Evolutionary conservation across 768 basidiomycete species (phyloP).

Genomic region (Flagelloscypha sp.): DNA sequence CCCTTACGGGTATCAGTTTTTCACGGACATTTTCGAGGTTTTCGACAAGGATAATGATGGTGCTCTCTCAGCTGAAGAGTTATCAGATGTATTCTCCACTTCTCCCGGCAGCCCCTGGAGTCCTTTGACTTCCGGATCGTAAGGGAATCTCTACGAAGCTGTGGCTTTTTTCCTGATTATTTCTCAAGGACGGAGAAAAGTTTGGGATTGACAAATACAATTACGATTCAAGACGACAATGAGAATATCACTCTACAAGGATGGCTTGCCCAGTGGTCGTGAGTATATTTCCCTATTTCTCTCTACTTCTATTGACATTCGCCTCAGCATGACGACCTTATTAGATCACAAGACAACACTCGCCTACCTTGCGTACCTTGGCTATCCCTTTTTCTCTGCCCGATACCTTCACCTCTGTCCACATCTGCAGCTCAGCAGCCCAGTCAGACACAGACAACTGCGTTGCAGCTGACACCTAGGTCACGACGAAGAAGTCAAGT

Average conservation of each 20-base stretch:
- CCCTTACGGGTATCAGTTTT: constrained; percentile 92
- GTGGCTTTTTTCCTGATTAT: too few relatives aligned
- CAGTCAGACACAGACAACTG: constrained; percentile 67
- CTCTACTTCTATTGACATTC: constrained; percentile 3
- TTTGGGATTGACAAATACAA: too few relatives aligned
- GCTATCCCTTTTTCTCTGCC: too few relatives aligned
- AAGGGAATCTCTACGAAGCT: too few relatives aligned
- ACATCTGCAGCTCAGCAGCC: too few relatives aligned
- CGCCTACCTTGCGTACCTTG: constrained; percentile 91
- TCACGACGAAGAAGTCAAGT: constrained; percentile 82
- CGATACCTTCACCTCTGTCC: too few relatives aligned
- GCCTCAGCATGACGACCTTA: constrained; percentile 85
- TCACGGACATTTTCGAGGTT: constrained; percentile 92
- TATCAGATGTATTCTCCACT: constrained; percentile 86
- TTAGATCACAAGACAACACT: constrained; percentile 89
- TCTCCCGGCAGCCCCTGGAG: constrained; percentile 99
- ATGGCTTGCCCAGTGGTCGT: constrained; percentile 99
- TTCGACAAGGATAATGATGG: constrained; percentile 96
- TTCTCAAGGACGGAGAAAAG: too few relatives aligned
- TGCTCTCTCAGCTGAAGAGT: constrained; percentile 73
- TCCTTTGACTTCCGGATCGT: too few relatives aligned
- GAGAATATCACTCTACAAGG: constrained; percentile 94
- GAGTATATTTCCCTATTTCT: constrained; percentile 14
- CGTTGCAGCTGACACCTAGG: constrained; percentile 76
- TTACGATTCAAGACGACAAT: constrained; percentile 75